phyloP scores from a whole-genome alignment of 2,329 filamentous ascomycete genomes.

The Fusarium goolgardi region DNA sequence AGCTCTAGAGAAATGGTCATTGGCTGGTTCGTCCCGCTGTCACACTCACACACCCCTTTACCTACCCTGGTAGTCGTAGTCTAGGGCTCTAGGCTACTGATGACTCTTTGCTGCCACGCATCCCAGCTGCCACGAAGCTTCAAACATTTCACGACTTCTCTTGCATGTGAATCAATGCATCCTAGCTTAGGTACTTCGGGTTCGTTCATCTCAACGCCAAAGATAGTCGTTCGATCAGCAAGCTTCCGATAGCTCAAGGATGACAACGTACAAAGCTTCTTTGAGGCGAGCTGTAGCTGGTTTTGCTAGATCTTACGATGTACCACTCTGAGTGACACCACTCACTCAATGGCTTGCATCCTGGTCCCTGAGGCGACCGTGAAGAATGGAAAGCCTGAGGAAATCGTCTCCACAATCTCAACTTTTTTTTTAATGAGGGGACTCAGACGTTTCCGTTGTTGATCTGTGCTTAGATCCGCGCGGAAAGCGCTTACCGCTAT shows the following conservation, averaged over 20 bases:
- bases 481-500: slow-evolving; percentile 20
- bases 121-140: slow-evolving; percentile 36
- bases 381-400: slow-evolving; percentile 19
- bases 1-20: slow-evolving; percentile 22
- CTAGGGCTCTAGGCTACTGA: slow-evolving; percentile 1
- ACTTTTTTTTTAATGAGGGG: not conserved
- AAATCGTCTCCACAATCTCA: slow-evolving; percentile 10
- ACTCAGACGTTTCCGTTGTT: not conserved
- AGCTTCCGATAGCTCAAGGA: not conserved
- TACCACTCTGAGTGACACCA: slow-evolving; percentile 37
- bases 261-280: not conserved
- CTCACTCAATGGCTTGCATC: slow-evolving; percentile 16
- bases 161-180: slow-evolving; percentile 23
- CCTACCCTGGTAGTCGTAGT: slow-evolving; percentile 1
- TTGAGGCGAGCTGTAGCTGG: not conserved
- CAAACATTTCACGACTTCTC: slow-evolving; percentile 11
- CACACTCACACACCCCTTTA: slow-evolving; percentile 35
- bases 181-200: not conserved
- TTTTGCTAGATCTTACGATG: slow-evolving; percentile 36
- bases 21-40: slow-evolving; percentile 31
- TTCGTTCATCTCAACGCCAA: not conserved
- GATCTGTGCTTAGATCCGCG: slow-evolving; percentile 32
- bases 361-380: slow-evolving; percentile 19
- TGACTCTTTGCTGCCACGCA: slow-evolving; percentile 42
- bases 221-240: not conserved